Evolutionary conservation across 371 early-diverging fungal genomes (phyloP).

Genomic region (Actinomortierella ambigua): DNA sequence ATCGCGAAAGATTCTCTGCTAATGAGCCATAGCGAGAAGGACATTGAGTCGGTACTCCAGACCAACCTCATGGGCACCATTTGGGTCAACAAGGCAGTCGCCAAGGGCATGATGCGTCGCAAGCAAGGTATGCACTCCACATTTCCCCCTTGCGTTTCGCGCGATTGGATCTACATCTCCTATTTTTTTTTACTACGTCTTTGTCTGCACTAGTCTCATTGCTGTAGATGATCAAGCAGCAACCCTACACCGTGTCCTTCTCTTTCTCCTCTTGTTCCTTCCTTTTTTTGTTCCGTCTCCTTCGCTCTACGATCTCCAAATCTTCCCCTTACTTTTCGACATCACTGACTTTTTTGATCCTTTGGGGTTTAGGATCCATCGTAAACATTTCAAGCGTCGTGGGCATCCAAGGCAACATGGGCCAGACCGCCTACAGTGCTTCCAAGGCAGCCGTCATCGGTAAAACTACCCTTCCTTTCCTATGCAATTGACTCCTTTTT

Average conservation of each 20-base stretch:
- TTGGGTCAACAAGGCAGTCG: conserved; percentile 58
- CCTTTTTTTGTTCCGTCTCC: too few species aligned
- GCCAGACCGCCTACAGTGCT: conserved; percentile 82
- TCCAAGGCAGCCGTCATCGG: conserved; percentile 88
- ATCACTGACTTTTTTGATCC: background rate
- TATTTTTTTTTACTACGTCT: too few species aligned
- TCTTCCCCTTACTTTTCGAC: background rate
- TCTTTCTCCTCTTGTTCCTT: too few species aligned
- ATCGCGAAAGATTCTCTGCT: conserved; percentile 65
- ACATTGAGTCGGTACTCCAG: conserved; percentile 60
- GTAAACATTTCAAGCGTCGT: conserved; percentile 86
- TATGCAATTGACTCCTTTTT: background rate
- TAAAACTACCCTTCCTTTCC: conserved; percentile 20
- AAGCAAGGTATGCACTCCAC: conserved; percentile 48
- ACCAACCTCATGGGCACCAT: conserved; percentile 82
- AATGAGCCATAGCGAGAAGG: conserved; percentile 50
- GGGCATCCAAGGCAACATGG: conserved; percentile 79
- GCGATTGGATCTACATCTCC: background rate
- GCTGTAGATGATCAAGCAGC: too few species aligned
- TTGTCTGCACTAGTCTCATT: too few species aligned
- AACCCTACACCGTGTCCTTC: too few species aligned
- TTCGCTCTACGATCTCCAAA: too few species aligned
- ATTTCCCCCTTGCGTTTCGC: conserved; percentile 1
- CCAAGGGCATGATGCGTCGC: conserved; percentile 61
- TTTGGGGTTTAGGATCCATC: conserved; percentile 63